Percentiles rank a stretch among this genome's conserved stretches.
Evolutionary conservation across 495 filamentous ascomycete species (phyloP).

Genomic region (Sphaerosporella brunnea): DNA sequence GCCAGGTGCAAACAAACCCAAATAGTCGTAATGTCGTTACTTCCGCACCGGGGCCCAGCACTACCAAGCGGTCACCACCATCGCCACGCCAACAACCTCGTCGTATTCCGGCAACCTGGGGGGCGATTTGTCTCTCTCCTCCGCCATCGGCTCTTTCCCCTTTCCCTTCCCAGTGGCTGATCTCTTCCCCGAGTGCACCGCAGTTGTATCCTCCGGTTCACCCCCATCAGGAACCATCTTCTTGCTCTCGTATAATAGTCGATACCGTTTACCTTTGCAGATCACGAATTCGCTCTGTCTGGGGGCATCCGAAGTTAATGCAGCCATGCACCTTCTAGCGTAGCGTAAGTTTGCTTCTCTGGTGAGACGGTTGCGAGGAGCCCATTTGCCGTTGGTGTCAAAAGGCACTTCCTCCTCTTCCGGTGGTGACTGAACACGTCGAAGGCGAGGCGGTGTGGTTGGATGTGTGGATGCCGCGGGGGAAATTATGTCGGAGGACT

Average conservation of each 20-base stretch:
- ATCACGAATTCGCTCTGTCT: conserved; percentile 22
- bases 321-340: conserved; percentile 36
- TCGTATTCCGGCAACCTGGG: no score
- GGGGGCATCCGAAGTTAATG: conserved; percentile 26
- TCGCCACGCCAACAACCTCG: no score
- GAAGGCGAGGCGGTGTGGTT: conserved; percentile 18
- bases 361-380: conserved; percentile 31
- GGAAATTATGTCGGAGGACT: conserved; percentile 6
- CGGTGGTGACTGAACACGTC: no score
- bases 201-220: no score
- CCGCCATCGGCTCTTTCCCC: no score
- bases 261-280: conserved; percentile 19
- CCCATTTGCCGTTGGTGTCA: conserved; percentile 32
- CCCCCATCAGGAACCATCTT: conserved; percentile 18
- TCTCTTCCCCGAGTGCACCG: no score
- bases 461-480: conserved; percentile 6
- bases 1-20: no score
- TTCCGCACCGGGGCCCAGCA: no score
- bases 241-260: conserved; percentile 16
- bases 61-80: no score
- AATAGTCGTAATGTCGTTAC: no score
- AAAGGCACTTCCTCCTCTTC: conserved; percentile 19
- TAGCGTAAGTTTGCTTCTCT: conserved; percentile 36
- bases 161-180: no score
- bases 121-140: no score